Conservation (phyloP, 2,329 filamentous ascomycete genomes). For the Botrytis cinerea region DNA sequence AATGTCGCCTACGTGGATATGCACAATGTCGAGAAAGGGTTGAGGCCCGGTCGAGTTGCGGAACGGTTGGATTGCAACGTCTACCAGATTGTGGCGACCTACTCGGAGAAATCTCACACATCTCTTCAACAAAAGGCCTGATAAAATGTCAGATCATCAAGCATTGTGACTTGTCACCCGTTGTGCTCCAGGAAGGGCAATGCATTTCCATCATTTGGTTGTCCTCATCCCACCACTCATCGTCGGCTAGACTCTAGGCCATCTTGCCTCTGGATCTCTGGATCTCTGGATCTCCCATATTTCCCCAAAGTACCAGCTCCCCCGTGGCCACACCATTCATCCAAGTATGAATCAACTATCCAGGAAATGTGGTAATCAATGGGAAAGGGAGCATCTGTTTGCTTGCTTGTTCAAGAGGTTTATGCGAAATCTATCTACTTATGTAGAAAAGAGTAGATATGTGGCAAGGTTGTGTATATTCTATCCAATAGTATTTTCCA, state of each 20-base stretch:
- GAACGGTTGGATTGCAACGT: not conserved
- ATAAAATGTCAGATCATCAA: not conserved
- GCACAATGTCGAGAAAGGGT: not conserved
- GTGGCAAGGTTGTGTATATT: not conserved
- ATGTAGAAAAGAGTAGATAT: not conserved
- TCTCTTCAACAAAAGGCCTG: not conserved
- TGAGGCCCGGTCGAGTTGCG: not conserved
- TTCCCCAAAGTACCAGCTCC: not conserved
- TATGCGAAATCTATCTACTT: not conserved
- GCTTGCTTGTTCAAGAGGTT: not conserved
- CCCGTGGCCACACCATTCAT: not conserved
- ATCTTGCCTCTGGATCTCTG: not conserved
- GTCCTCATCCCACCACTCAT: not conserved
- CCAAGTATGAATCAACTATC: not conserved
- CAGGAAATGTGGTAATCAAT: not conserved
- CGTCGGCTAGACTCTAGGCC: not conserved
- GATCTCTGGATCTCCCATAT: too few relatives aligned
- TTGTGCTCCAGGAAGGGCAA: not conserved
- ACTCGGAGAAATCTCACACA: not conserved
- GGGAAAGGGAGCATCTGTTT: too few relatives aligned
- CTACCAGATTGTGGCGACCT: not conserved
- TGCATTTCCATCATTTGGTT: not conserved
- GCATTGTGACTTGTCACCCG: not conserved
- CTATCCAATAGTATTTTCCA: not conserved
- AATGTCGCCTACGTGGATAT: slow-evolving; percentile 4